These are phyloP conservation scores for Trichoderma sp. DNA, from an alignment of 2,329 filamentous ascomycete species.

Conservation along the genomic window DNA sequence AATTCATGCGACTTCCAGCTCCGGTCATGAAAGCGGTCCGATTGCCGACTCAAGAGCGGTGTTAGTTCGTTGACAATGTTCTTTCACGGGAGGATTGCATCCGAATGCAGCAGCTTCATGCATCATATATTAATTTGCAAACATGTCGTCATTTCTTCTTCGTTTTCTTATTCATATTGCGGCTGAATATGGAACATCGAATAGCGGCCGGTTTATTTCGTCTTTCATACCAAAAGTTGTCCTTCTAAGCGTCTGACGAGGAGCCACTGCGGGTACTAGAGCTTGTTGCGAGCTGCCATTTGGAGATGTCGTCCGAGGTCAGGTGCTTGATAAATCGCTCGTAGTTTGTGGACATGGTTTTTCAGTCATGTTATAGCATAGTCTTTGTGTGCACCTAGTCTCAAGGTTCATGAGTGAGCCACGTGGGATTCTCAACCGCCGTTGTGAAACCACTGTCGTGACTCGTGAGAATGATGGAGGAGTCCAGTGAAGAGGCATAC, in stretches of 20 bases:
- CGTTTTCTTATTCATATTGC: not conserved
- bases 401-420: not conserved
- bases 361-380: not conserved
- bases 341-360: not conserved
- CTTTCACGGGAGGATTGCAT: not conserved
- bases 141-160: not conserved
- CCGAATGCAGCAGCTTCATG: not conserved
- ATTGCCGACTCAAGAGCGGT: not conserved
- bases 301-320: constrained; percentile 4
- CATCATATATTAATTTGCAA: not conserved
- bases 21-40: not conserved
- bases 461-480: not conserved
- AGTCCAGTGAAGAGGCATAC: not conserved
- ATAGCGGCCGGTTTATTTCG: not conserved
- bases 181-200: not conserved
- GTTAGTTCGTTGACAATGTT: not conserved
- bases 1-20: not conserved
- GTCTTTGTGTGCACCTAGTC: not conserved
- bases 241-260: not conserved
- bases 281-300: not conserved
- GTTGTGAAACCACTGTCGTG: not conserved
- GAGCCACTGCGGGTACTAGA: not conserved
- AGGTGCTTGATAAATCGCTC: not conserved
- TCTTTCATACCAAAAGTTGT: not conserved
- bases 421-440: not conserved